Conservation (phyloP, 441 rosid genomes). For the Raphanus hybrid region DNA sequence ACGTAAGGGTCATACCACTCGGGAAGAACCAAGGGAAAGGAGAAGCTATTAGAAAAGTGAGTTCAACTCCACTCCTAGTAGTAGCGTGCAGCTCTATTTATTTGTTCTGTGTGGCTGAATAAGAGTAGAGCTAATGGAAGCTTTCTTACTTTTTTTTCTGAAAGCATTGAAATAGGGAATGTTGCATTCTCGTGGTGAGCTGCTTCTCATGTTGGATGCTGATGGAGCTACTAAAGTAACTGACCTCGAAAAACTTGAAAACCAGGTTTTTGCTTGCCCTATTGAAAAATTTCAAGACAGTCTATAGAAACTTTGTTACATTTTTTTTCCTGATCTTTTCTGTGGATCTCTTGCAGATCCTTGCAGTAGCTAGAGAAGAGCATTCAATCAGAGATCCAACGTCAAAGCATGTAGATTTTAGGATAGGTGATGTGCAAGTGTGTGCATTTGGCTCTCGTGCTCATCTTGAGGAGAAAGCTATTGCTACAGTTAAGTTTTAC, state of each 20-base stretch:
- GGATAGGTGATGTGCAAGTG: constrained; percentile 68
- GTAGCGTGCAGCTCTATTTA: constrained; percentile 10
- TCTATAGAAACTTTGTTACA: too few species aligned
- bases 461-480: constrained; percentile 79
- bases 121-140: neutral
- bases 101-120: neutral
- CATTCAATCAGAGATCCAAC: constrained; percentile 48
- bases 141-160: constrained; percentile 42
- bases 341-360: constrained; percentile 61
- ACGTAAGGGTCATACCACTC: constrained; percentile 81
- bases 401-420: constrained; percentile 46
- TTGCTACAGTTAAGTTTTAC: neutral
- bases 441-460: constrained; percentile 96
- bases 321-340: constrained; percentile 42
- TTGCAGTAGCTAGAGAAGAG: constrained; percentile 68
- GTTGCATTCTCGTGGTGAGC: constrained; percentile 95
- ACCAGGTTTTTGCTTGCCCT: constrained; percentile 56
- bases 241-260: constrained; percentile 95
- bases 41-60: constrained; percentile 97
- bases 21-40: constrained; percentile 97
- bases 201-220: constrained; percentile 97
- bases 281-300: too few species aligned
- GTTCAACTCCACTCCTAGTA: constrained; percentile 33
- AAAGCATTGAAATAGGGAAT: constrained; percentile 96
- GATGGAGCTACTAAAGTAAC: constrained; percentile 96